Evolutionary conservation across 768 basidiomycete species (phyloP).

Genomic region (Holtermanniella nyarrowii): DNA sequence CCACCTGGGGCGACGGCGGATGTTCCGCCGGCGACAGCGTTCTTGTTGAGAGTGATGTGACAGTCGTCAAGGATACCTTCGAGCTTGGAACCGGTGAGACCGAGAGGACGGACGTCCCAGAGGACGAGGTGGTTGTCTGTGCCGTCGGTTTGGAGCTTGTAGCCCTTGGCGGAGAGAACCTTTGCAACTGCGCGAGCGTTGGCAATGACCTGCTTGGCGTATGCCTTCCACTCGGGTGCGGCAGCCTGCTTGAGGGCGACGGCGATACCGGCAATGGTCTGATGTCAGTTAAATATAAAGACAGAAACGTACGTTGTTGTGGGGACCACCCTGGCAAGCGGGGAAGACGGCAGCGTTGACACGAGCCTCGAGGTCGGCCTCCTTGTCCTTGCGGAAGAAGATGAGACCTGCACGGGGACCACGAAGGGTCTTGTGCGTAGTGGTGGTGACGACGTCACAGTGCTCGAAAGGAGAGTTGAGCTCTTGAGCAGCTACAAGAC

Average conservation of each 20-base stretch:
- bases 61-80: constrained; percentile 96
- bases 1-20: constrained; percentile 94
- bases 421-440: constrained; percentile 98
- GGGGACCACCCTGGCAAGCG: constrained; percentile 98
- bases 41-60: constrained; percentile 65
- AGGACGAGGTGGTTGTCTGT: constrained; percentile 97
- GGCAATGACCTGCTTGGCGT: constrained; percentile 86
- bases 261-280: constrained; percentile 93
- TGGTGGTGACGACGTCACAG: constrained; percentile 97
- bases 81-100: constrained; percentile 93
- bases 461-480: constrained; percentile 84
- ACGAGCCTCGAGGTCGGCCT: constrained; percentile 87
- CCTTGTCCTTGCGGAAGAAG: constrained; percentile 92
- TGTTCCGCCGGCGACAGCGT: constrained; percentile 28
- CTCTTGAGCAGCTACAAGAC: constrained; percentile 84
- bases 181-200: constrained; percentile 72
- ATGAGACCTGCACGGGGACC: constrained; percentile 95
- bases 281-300: constrained; percentile 1
- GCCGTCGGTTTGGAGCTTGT: constrained; percentile 92
- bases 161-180: constrained; percentile 64
- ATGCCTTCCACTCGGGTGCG: constrained; percentile 76
- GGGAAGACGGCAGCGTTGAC: constrained; percentile 99
- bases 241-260: constrained; percentile 84
- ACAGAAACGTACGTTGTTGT: constrained; percentile 69
- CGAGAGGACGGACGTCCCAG: constrained; percentile 91